Evolutionary conservation across 768 basidiomycete genomes (phyloP).

Genomic region (Calvatia gigantea): DNA sequence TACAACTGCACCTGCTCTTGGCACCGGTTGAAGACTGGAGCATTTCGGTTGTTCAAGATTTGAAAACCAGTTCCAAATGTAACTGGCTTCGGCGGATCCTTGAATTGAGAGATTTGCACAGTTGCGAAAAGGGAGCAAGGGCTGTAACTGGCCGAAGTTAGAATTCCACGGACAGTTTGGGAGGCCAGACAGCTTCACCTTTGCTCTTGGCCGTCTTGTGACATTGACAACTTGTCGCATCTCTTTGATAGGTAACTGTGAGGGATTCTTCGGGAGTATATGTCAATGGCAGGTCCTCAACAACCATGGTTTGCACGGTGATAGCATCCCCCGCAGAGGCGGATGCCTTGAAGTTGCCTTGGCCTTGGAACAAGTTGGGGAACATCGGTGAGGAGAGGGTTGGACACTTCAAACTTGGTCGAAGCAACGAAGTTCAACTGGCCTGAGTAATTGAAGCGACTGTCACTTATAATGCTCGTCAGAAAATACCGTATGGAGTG

Average conservation of each 20-base stretch:
- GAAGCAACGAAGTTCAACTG: background rate
- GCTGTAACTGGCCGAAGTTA: too few species aligned
- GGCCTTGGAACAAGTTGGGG: slow-evolving; percentile 4
- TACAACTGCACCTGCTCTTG: too few species aligned
- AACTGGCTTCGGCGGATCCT: too few species aligned
- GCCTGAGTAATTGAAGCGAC: background rate
- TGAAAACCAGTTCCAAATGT: too few species aligned
- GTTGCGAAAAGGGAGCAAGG: too few species aligned
- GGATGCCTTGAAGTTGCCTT: slow-evolving; percentile 6
- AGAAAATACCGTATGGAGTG: too few species aligned
- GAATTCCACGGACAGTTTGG: slow-evolving; percentile 48
- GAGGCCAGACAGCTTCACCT: slow-evolving; percentile 76
- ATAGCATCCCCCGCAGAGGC: slow-evolving; percentile 3
- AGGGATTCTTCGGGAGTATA: slow-evolving; percentile 37
- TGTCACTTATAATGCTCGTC: background rate
- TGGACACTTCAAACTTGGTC: too few species aligned
- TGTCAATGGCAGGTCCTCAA: slow-evolving; percentile 33
- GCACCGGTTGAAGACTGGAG: too few species aligned
- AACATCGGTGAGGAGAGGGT: background rate
- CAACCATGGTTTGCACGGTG: slow-evolving; percentile 30
- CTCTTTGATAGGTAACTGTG: slow-evolving; percentile 39
- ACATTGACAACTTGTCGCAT: slow-evolving; percentile 61
- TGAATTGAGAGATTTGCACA: too few species aligned
- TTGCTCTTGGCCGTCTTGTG: slow-evolving; percentile 70
- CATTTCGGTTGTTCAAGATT: too few species aligned